These are phyloP conservation scores for Blastocystis sp. DNA, from an alignment of 352 stramenopile species.

Conservation along the genomic window DNA sequence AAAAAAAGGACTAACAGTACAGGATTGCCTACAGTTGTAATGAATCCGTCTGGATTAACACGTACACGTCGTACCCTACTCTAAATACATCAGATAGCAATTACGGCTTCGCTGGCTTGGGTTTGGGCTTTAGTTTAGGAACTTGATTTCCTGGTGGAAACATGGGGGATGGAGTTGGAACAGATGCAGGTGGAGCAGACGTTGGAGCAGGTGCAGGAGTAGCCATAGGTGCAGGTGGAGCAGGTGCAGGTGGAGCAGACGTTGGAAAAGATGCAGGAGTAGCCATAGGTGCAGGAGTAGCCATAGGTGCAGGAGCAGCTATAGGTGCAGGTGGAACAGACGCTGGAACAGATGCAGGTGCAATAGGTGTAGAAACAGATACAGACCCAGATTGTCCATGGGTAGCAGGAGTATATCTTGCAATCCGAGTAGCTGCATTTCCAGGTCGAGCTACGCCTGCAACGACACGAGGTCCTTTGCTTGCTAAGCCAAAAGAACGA, in stretches of 20 bases:
- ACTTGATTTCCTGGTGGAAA: neutral
- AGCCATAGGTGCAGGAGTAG: neutral
- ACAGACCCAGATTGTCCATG: neutral
- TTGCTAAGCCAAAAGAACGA: conserved; percentile 24
- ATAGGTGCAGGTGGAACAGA: neutral
- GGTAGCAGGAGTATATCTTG: neutral
- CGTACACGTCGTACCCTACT: neutral
- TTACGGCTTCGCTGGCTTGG: conserved; percentile 41
- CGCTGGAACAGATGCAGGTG: neutral
- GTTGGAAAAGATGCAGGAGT: neutral
- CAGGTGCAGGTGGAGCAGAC: neutral
- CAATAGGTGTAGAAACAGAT: neutral
- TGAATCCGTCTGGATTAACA: conserved; percentile 33
- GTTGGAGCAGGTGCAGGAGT: neutral
- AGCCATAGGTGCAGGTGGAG: neutral
- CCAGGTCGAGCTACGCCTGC: neutral
- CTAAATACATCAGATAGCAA: neutral
- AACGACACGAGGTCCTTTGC: conserved; percentile 35
- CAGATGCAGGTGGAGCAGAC: neutral
- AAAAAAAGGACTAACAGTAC: neutral
- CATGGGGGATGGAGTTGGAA: neutral
- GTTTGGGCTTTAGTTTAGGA: neutral
- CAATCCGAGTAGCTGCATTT: neutral
- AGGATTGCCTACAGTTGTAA: conserved; percentile 48
- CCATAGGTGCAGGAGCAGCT: neutral